phyloP scores from a whole-genome alignment of 2,329 filamentous ascomycete genomes.

The Fusarium graminum region DNA sequence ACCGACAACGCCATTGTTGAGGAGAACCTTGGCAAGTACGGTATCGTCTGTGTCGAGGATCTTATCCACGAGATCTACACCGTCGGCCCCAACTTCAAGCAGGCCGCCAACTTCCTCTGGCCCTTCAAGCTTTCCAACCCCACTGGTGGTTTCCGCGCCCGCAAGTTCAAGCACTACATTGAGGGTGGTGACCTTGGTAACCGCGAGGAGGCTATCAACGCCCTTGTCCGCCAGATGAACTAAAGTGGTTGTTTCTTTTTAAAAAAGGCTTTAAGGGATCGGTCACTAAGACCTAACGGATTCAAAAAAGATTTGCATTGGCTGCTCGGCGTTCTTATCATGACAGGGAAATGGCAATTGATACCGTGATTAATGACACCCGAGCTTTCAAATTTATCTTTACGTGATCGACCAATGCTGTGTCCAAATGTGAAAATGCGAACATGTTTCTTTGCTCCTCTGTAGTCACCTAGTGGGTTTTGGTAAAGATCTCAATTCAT shows the following conservation, averaged over 20 bases:
- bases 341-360: conserved; percentile 57
- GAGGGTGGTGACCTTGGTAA: conserved; percentile 99
- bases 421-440: neutral
- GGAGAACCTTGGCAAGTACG: conserved; percentile 96
- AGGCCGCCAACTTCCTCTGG: conserved; percentile 99
- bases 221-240: conserved; percentile 98
- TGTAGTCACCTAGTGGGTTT: too few species aligned
- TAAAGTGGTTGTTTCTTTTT: conserved; percentile 63
- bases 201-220: conserved; percentile 98
- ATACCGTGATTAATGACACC: conserved; percentile 58
- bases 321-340: conserved; percentile 59
- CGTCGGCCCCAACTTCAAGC: conserved; percentile 99
- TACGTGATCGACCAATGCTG: conserved; percentile 36
- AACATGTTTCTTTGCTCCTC: neutral
- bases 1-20: conserved; percentile 99
- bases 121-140: conserved; percentile 99
- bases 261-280: conserved; percentile 45
- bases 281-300: conserved; percentile 48
- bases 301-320: conserved; percentile 53
- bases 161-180: conserved; percentile 99
- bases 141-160: conserved; percentile 92
- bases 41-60: conserved; percentile 99
- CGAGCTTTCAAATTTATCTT: conserved; percentile 51
- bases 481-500: conserved; percentile 4
- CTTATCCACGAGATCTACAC: conserved; percentile 99